Evolutionary conservation across 2,329 filamentous ascomycete genomes (phyloP), one percentile per base, ranked within the genome.

Genomic region (Fusarium protoensiforme): DNA sequence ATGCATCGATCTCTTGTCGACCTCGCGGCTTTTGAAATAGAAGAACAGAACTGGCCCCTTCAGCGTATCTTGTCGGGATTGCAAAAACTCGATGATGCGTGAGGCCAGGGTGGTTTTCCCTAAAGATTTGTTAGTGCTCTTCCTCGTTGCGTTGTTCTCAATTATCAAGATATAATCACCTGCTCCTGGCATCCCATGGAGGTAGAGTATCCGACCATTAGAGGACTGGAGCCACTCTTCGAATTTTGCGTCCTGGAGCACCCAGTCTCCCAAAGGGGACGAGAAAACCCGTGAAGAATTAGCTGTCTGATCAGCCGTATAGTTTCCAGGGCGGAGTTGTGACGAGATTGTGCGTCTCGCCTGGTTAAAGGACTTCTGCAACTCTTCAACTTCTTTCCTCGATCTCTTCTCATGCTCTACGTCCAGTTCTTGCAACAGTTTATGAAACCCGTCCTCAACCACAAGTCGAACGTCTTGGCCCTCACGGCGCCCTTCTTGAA

Each of bases 351-450:
- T 31, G 18, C 27, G 5, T 9, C 27, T 9, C 22, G 8, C 11
- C 9, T 31, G 48, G 8, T 4, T 7, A 4, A 53, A 10, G 8
- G 18, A 22, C 3, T 53, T 27, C n/a, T 53, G 16, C 18, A 20
- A 16, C 6, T 13, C 27, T 11, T 29, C 18, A 0, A 4, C 0
- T 11, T 53, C 27, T 8, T n/a, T n/a, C 4, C 5, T n/a, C 2
- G 24, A 13, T 33, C 24, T 31, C 16, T n/a, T 31, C 10, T 53
- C 48, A 1, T 20, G 4, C 2, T 20, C 27, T n/a, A 4, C 7
- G 7, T n/a, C 10, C 1, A 33, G 5, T 20, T 22, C 27, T 4
- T 11, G 11, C 4, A 27, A 53, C 4, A 53, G 9, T 7, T 33
- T 10, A 8, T 6, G 8, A 18, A 53, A 53, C 20, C 27, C 33